A percentile compares a stretch with the other conserved stretches of the same genome.
Evolutionary conservation across 768 basidiomycete genomes (phyloP).

Genomic region (Agaricus blazei): DNA sequence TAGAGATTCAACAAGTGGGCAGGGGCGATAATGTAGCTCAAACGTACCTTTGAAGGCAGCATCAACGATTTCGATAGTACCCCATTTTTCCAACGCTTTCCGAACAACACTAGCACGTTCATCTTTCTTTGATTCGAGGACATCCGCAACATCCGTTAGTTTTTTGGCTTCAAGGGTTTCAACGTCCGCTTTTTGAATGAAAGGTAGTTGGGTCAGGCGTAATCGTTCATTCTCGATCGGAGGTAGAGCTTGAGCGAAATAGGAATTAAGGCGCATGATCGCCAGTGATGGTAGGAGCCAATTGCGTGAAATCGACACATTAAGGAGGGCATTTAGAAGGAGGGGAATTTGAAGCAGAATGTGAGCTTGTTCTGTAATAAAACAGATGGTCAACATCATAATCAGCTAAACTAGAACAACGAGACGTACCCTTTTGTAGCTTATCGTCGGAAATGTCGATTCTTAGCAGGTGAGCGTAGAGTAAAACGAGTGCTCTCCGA

Average conservation of each 20-base stretch:
- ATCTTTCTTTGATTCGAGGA: conserved; percentile 50
- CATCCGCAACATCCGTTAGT: conserved; percentile 39
- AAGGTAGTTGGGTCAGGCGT: conserved; percentile 73
- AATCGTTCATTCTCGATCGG: conserved; percentile 43
- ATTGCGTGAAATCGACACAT: conserved; percentile 77
- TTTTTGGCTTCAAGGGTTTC: conserved; percentile 31
- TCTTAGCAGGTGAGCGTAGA: conserved; percentile 85
- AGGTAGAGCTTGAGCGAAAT: conserved; percentile 77
- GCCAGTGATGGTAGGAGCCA: conserved; percentile 82
- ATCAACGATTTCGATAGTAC: conserved; percentile 72
- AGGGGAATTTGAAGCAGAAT: conserved; percentile 69
- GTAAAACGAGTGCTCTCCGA: conserved; percentile 59
- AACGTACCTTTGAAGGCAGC: conserved; percentile 78
- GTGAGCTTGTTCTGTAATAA: conserved; percentile 55
- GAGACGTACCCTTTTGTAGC: conserved; percentile 58
- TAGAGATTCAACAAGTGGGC: background rate
- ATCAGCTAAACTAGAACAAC: background rate
- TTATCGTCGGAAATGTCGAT: conserved; percentile 45
- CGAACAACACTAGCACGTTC: conserved; percentile 45
- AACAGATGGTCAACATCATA: background rate
- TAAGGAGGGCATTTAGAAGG: conserved; percentile 75
- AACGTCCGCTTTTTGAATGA: conserved; percentile 52
- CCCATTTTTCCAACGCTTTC: conserved; percentile 68
- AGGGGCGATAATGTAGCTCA: background rate
- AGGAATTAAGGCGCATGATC: conserved; percentile 78